A percentile compares a stretch with the other conserved stretches of the same genome.
These are phyloP conservation scores for Friedmanniomyces simplex DNA, from an alignment of 495 filamentous ascomycete genomes.

Conservation along the genomic window DNA sequence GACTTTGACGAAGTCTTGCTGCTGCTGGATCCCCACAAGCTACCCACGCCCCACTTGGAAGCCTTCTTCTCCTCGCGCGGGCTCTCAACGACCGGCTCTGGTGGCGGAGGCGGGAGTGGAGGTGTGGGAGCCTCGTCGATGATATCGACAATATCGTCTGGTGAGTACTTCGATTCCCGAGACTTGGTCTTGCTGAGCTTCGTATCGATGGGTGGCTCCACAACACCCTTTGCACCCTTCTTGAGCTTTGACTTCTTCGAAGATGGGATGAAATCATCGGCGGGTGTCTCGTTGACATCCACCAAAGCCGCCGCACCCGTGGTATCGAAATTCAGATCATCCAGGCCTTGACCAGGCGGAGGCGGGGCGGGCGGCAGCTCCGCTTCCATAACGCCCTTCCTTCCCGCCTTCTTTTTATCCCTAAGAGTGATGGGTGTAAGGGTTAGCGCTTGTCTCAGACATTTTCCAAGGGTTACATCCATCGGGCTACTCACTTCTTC, in stretches of 20 bases:
- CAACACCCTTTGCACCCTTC: constrained; percentile 13
- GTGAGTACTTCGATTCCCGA: constrained; percentile 16
- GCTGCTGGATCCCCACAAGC: constrained; percentile 3
- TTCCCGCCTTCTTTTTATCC: constrained; percentile 28
- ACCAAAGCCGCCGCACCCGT: constrained; percentile 3
- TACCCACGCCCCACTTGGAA: constrained; percentile 11
- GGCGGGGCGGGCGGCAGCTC: constrained; percentile 22
- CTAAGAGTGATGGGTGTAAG: neutral
- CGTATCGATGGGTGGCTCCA: constrained; percentile 7
- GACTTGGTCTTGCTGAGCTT: constrained; percentile 18
- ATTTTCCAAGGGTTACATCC: too few species aligned
- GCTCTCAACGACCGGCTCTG: constrained; percentile 1
- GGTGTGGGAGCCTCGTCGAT: constrained; percentile 10
- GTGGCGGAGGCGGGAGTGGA: neutral
- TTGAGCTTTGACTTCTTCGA: constrained; percentile 28
- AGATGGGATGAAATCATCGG: constrained; percentile 17
- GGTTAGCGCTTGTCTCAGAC: neutral
- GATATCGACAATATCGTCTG: constrained; percentile 17
- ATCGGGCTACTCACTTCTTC: constrained; percentile 3
- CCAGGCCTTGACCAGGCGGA: constrained; percentile 23
- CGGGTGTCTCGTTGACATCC: constrained; percentile 16
- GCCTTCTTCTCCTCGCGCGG: constrained; percentile 18
- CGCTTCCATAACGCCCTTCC: constrained; percentile 20
- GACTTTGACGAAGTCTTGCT: constrained; percentile 11
- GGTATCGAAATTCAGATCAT: neutral